Evolutionary conservation across 2,329 filamentous ascomycete genomes (phyloP), one percentile per base, ranked within the genome.

Genomic region (Hymenoscyphus albidus): DNA sequence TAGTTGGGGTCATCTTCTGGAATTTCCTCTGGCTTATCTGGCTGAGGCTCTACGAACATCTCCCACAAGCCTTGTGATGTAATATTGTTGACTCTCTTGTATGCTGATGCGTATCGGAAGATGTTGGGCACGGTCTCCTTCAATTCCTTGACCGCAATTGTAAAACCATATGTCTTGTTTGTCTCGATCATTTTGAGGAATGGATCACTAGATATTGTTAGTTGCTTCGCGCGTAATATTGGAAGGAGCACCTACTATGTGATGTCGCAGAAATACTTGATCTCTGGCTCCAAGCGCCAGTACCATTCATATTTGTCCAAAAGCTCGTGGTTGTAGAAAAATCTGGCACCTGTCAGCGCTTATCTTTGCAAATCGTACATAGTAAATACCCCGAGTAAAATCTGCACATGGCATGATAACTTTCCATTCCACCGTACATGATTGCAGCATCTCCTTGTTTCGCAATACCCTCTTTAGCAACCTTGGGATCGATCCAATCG

Each of bases 261-360:
- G 71, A 99, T 98, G 76, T 99, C 95, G 79, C 95, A 99, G 81
- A 99, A 99, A 81, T 98, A 99, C 81, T 94, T 97, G 85, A 99
- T 98, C 79, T 99, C 95, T 70, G 95, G 95, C 83, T 99, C 95
- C 72, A 99, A 82, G 69, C 95, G 92, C 95, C 95, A 99, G 82
- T 99, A 99, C 95, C 95, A 99, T 76, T 98, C 93, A 79, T 98
- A 99, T 79, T 98, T 98, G 75, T 91, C 86, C 57, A 99, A 85
- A 40, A 98, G 85, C 69, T 93, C 90, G 76, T 99, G 95, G 78
- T 97, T 97, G 83, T 95, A 99, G 80, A 99, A 99, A 80, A 96
- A 95, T 55, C 92, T 88, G 64, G 48, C 32, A 18, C 22, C 54
- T 58, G 70, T 72, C 64, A 73, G 67, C 57, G 61, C 51, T 44